phyloP scores from a whole-genome alignment of 257 asterid species.

The Solanum pinnatisectum region DNA sequence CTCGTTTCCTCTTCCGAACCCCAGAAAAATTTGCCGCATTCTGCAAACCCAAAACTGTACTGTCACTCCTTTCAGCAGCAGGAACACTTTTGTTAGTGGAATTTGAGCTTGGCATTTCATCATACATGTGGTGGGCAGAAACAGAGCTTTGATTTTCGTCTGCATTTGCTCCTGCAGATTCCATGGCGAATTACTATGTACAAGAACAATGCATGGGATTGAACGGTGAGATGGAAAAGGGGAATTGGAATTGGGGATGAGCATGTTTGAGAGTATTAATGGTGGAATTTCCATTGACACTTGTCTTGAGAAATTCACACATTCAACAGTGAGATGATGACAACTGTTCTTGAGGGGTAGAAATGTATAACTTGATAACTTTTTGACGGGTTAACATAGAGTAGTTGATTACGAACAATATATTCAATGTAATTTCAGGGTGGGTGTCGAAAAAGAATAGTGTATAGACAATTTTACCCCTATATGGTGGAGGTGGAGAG shows the following conservation, averaged over 20 bases:
- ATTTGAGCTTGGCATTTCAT: background rate
- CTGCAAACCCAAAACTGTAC: background rate
- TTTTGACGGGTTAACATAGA: background rate
- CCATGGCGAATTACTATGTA: background rate
- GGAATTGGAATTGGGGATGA: background rate
- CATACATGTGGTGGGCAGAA: background rate
- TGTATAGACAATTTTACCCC: background rate
- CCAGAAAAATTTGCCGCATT: background rate
- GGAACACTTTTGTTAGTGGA: background rate
- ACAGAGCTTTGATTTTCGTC: background rate
- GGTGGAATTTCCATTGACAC: background rate
- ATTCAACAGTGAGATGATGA: background rate
- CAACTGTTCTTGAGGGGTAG: background rate
- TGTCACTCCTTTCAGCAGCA: background rate
- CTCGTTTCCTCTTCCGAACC: background rate
- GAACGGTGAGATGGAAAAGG: background rate
- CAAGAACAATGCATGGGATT: background rate
- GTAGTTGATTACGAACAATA: too few relatives aligned
- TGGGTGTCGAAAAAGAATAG: too few relatives aligned
- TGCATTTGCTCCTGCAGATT: background rate
- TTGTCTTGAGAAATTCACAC: background rate
- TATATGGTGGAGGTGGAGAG: background rate
- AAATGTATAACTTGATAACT: background rate
- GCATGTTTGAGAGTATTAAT: background rate
- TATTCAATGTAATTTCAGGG: too few relatives aligned